A percentile compares a stretch with the other conserved stretches of the same genome.
These are phyloP conservation scores for Colletotrichum cereale DNA, from an alignment of 2,329 filamentous ascomycete genomes.

Conservation along the genomic window DNA sequence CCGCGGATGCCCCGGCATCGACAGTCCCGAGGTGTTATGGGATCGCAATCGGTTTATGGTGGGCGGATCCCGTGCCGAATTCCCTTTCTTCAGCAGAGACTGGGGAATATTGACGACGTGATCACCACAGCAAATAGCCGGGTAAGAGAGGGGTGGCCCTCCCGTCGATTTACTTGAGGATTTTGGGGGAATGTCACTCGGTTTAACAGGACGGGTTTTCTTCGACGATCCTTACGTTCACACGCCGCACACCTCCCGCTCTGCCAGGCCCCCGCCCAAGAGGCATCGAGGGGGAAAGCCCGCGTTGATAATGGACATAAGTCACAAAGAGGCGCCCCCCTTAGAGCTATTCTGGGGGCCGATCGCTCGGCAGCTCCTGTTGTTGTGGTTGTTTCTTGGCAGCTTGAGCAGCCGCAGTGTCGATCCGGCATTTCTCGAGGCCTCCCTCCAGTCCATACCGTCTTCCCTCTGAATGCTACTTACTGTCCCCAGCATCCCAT, in stretches of 20 bases:
- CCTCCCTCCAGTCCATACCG: background rate
- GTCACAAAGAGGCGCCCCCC: slow-evolving; percentile 10
- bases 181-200: background rate
- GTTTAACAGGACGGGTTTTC: background rate
- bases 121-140: slow-evolving; percentile 2
- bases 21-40: background rate
- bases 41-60: background rate
- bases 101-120: slow-evolving; percentile 11
- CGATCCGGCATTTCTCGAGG: slow-evolving; percentile 16
- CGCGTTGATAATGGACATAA: background rate
- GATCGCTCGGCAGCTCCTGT: slow-evolving; percentile 20
- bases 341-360: background rate
- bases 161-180: too few species aligned
- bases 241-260: slow-evolving; percentile 1
- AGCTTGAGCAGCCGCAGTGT: slow-evolving; percentile 27
- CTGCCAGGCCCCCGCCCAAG: background rate
- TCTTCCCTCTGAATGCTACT: background rate
- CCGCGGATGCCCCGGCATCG: background rate
- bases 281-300: background rate
- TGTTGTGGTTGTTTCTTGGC: slow-evolving; percentile 11
- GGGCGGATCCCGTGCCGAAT: background rate
- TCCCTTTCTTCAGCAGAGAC: background rate
- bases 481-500: background rate
- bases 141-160: background rate
- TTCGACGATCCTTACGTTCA: background rate